These are phyloP conservation scores for Calonectria pseudoturangicola DNA, from an alignment of 2,329 filamentous ascomycete genomes.

Conservation along the genomic window DNA sequence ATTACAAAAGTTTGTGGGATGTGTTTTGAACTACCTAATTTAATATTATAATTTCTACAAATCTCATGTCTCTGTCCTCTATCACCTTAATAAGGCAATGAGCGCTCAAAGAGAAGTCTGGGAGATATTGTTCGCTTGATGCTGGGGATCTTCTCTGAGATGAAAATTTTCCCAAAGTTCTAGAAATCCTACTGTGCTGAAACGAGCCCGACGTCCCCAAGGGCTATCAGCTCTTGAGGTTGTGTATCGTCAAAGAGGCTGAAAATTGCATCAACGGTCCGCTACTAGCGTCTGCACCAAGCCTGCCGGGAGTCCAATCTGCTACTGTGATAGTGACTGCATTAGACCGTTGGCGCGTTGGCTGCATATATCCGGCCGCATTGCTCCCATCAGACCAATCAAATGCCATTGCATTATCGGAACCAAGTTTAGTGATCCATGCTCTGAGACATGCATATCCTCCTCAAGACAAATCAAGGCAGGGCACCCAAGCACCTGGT, in stretches of 20 bases:
- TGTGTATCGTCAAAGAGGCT: conserved; percentile 5
- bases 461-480: background rate
- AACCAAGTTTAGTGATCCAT: background rate
- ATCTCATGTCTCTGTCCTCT: background rate
- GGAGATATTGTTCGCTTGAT: no score
- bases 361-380: background rate
- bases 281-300: background rate
- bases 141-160: no score
- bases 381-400: background rate
- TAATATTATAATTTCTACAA: conserved; percentile 2
- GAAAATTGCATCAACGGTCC: background rate
- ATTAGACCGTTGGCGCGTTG: background rate
- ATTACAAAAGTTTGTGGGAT: background rate
- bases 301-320: background rate
- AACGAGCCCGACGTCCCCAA: no score
- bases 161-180: no score
- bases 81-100: background rate
- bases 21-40: background rate
- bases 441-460: background rate
- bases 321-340: background rate
- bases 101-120: background rate
- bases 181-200: background rate
- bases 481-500: background rate
- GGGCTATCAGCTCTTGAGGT: no score
- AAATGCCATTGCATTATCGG: background rate